phyloP scores from a whole-genome alignment of 352 stramenopile genomes.

The Globisporangium radiosum region DNA sequence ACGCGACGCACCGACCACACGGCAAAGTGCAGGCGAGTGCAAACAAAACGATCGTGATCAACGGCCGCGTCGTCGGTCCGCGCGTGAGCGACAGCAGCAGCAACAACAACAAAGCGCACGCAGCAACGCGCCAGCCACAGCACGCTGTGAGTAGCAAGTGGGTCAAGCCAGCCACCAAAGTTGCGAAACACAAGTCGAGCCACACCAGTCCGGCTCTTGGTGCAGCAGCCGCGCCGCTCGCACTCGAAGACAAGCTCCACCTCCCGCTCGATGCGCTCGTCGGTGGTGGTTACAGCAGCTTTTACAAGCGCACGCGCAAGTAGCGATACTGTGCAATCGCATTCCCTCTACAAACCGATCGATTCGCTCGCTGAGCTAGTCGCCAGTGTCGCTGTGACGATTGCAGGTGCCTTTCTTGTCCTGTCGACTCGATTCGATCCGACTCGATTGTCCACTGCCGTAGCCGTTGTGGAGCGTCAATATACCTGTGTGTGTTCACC shows the following conservation, averaged over 20 bases:
- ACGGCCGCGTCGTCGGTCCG: constrained; percentile 56
- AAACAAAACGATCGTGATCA: constrained; percentile 43
- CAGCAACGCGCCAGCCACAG: constrained; percentile 21
- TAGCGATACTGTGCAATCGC: background rate
- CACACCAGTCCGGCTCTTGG: background rate
- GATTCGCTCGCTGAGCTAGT: background rate
- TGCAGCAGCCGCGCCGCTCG: constrained; percentile 13
- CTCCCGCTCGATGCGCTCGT: constrained; percentile 66
- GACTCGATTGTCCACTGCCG: no score
- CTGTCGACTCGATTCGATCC: background rate
- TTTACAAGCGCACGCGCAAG: constrained; percentile 15
- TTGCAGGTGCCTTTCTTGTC: background rate
- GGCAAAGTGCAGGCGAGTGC: constrained; percentile 32
- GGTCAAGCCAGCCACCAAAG: constrained; percentile 1
- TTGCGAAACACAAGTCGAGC: constrained; percentile 6
- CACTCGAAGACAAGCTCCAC: constrained; percentile 56
- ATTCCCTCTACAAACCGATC: background rate
- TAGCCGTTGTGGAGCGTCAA: background rate
- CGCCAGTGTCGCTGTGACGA: background rate
- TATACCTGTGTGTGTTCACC: background rate
- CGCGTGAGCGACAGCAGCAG: constrained; percentile 19
- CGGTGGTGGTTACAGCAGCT: constrained; percentile 12
- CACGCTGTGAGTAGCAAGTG: constrained; percentile 13
- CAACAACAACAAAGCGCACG: constrained; percentile 15
- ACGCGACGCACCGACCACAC: constrained; percentile 34